phyloP scores from a whole-genome alignment of 2,329 filamentous ascomycete species.

The Fusarium kyushuense region DNA sequence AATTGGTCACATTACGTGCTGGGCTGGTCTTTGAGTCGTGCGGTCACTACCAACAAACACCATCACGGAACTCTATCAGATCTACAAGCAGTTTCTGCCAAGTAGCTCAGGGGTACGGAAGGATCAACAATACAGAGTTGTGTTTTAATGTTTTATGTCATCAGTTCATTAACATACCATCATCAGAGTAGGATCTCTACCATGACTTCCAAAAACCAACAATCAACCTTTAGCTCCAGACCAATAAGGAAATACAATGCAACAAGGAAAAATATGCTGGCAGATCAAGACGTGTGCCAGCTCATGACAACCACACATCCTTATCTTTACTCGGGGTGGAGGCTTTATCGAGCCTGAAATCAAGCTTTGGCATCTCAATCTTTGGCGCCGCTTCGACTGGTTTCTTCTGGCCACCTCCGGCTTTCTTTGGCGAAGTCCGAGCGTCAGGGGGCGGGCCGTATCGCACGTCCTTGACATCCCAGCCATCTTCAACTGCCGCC shows the following conservation, averaged over 20 bases:
- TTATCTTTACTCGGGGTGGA: slow-evolving; percentile 49
- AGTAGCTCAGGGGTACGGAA: slow-evolving; percentile 19
- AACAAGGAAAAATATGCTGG: slow-evolving; percentile 40
- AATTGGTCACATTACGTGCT: not conserved
- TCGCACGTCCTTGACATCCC: slow-evolving; percentile 84
- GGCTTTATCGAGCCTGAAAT: slow-evolving; percentile 59
- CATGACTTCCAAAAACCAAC: slow-evolving; percentile 49
- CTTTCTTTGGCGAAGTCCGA: slow-evolving; percentile 51
- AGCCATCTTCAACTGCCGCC: slow-evolving; percentile 87
- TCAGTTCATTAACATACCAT: slow-evolving; percentile 57
- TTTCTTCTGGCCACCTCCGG: slow-evolving; percentile 58
- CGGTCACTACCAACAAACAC: not conserved
- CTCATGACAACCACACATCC: slow-evolving; percentile 51
- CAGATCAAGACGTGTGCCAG: slow-evolving; percentile 19
- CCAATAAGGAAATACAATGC: slow-evolving; percentile 43
- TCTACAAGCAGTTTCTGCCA: slow-evolving; percentile 23
- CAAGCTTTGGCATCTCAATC: slow-evolving; percentile 70
- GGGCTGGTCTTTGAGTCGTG: slow-evolving; percentile 9
- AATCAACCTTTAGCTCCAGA: slow-evolving; percentile 43
- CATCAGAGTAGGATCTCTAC: slow-evolving; percentile 48
- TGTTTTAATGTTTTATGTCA: slow-evolving; percentile 50
- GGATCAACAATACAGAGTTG: slow-evolving; percentile 37
- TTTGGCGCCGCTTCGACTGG: slow-evolving; percentile 68
- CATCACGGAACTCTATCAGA: slow-evolving; percentile 14
- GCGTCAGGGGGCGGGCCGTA: slow-evolving; percentile 69